phyloP scores from a whole-genome alignment of 345 rosid species.

The Ceriops tagal region DNA sequence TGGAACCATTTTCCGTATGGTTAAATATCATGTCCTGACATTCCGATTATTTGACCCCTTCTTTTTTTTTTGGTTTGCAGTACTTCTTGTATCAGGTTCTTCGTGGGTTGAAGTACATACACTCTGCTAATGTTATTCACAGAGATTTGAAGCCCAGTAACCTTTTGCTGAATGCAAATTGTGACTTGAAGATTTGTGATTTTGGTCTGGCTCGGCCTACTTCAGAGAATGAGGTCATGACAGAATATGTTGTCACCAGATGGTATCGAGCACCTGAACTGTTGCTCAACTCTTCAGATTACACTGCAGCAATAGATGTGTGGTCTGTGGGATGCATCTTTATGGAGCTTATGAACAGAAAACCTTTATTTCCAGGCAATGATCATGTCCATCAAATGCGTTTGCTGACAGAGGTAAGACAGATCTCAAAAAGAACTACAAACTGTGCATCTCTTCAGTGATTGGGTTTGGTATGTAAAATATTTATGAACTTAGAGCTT shows the following conservation, averaged over 20 bases:
- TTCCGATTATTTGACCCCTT: not conserved
- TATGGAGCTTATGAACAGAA: constrained; percentile 96
- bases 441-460: not conserved
- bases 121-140: constrained; percentile 94
- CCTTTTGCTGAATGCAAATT: constrained; percentile 76
- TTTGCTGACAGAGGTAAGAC: constrained; percentile 76
- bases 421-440: constrained; percentile 1
- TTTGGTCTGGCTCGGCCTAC: constrained; percentile 92
- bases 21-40: not conserved
- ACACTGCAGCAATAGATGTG: constrained; percentile 91
- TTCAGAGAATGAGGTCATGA: constrained; percentile 91
- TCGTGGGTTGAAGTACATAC: constrained; percentile 90
- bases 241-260: constrained; percentile 97
- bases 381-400: constrained; percentile 98
- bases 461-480: not conserved
- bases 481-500: not conserved
- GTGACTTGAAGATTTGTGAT: constrained; percentile 90
- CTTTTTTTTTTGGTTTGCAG: constrained; percentile 37
- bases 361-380: constrained; percentile 86
- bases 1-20: not conserved
- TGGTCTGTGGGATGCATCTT: constrained; percentile 99
- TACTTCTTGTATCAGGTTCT: constrained; percentile 94
- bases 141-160: constrained; percentile 95
- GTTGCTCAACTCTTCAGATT: constrained; percentile 78
- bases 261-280: constrained; percentile 99